Evolutionary conservation across 1,284 basidiomycete genomes (phyloP), one percentile per base, ranked within the genome.

Genomic region (Bondarzewia mesenterica): DNA sequence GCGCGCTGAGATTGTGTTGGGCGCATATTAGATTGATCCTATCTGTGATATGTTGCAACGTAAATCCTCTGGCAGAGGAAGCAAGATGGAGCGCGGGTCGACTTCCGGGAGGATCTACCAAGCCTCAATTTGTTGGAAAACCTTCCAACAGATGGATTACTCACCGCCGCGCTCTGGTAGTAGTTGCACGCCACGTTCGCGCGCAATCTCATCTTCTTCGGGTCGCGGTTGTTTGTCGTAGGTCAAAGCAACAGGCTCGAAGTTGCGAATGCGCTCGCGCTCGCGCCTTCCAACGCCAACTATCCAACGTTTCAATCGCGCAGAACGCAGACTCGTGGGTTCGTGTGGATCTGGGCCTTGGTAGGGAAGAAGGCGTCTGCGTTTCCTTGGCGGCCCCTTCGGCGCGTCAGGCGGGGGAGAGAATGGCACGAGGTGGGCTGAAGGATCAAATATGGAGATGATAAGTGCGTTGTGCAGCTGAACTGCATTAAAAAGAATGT

Each of bases 391-490:
- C n/a, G 80, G 78, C 4, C 74, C 74, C 53, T 84, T 84, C 5
- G 81, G 74, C 2, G 68, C 63, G 44, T 80, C 69, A 15, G 75
- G 77, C 1, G 79, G 76, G 18, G 83, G 80, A 0, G 82, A 78
- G 1, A 79, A 76, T 12, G 78, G 78, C 41, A 78, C 73, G 52
- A 78, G 78, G 55, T 83, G 78, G 0, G 82, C 77, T 0, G 86
- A 85, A 18, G 83, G 82, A 59, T 87, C 85, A 53, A 90, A 85
- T 10, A 90, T 64, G 3, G 88, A 87, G 35, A 89, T 86, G 42
- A 90, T 80, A 23, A 90, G 71, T 3, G 86, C 78, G 63, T 90
- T 90, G 59, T 90, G 87, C 2, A 89, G 68, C 61, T 86, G 83
- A 26, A 89, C 84, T 85, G 55, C 21, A 52, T 48, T 38, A 8